Conservation (phyloP, 257 asterid genomes). For the Salvia rosmarinus region DNA sequence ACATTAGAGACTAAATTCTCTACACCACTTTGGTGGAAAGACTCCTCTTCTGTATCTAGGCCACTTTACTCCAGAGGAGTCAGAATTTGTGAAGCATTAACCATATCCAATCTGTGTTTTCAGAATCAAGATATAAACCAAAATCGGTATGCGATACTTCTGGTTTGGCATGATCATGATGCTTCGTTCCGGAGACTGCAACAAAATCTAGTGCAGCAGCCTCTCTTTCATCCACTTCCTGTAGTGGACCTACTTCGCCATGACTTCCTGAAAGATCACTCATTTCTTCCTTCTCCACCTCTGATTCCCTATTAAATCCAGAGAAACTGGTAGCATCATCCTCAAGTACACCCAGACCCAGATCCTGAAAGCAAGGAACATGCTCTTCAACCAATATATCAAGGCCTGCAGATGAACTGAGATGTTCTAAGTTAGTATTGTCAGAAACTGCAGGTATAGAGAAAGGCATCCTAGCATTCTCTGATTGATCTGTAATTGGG, state of each 20-base stretch:
- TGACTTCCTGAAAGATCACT: conserved; percentile 32
- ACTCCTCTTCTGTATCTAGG: conserved; percentile 40
- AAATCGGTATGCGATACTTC: conserved; percentile 35
- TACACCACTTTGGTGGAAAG: conserved; percentile 34
- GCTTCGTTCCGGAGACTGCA: conserved; percentile 26
- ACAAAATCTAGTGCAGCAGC: conserved; percentile 38
- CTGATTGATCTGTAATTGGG: conserved; percentile 35
- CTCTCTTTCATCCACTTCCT: conserved; percentile 45
- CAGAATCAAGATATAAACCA: conserved; percentile 33
- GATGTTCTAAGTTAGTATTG: conserved; percentile 30
- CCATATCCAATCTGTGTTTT: conserved; percentile 35
- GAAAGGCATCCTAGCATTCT: conserved; percentile 36
- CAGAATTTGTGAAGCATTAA: conserved; percentile 36
- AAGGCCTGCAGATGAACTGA: conserved; percentile 37
- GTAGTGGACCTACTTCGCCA: conserved; percentile 36
- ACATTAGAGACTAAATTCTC: conserved; percentile 28
- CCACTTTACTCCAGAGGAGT: conserved; percentile 38
- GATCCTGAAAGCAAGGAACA: conserved; percentile 38
- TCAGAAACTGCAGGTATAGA: conserved; percentile 34
- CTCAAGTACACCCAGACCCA: conserved; percentile 40
- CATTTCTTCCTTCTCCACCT: conserved; percentile 31
- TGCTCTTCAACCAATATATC: conserved; percentile 40
- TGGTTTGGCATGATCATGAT: conserved; percentile 37
- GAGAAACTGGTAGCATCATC: conserved; percentile 34
- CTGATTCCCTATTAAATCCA: conserved; percentile 38